Evolutionary conservation across 2,329 filamentous ascomycete genomes (phyloP).

Genomic region (Epichloe aotearoae): DNA sequence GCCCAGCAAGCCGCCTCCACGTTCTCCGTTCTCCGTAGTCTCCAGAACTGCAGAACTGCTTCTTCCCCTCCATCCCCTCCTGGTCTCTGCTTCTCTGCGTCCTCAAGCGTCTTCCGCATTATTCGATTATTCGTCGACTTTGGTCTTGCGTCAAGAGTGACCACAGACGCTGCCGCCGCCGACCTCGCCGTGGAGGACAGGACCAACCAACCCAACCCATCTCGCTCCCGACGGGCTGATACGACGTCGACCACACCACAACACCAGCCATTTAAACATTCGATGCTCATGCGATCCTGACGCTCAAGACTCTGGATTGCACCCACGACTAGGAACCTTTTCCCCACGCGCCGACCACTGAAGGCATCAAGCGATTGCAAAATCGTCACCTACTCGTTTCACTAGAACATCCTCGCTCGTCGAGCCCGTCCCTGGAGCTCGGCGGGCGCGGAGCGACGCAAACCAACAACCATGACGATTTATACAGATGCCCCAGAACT

Average conservation of each 20-base stretch:
- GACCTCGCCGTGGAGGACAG: neutral
- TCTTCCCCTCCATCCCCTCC: neutral
- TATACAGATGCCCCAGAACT: conserved; percentile 41
- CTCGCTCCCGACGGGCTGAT: neutral
- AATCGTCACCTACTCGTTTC: neutral
- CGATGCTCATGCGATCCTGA: neutral
- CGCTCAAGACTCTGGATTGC: neutral
- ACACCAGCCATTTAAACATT: neutral
- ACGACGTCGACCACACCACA: conserved; percentile 1
- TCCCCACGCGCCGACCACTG: neutral
- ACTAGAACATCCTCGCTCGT: conserved; percentile 31
- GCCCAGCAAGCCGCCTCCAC: conserved; percentile 1
- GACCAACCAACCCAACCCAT: neutral
- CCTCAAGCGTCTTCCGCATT: neutral
- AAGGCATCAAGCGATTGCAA: neutral
- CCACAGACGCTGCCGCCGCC: neutral
- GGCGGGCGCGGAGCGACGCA: conserved; percentile 37
- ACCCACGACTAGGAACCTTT: neutral
- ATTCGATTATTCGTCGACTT: neutral
- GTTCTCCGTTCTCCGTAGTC: neutral
- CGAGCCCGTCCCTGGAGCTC: conserved; percentile 45
- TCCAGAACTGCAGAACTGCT: neutral
- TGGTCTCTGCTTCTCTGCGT: neutral
- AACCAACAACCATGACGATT: conserved; percentile 36
- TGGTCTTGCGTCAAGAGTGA: neutral